phyloP scores from a whole-genome alignment of 352 stramenopile genomes.

The Phytophthora hibernalis region DNA sequence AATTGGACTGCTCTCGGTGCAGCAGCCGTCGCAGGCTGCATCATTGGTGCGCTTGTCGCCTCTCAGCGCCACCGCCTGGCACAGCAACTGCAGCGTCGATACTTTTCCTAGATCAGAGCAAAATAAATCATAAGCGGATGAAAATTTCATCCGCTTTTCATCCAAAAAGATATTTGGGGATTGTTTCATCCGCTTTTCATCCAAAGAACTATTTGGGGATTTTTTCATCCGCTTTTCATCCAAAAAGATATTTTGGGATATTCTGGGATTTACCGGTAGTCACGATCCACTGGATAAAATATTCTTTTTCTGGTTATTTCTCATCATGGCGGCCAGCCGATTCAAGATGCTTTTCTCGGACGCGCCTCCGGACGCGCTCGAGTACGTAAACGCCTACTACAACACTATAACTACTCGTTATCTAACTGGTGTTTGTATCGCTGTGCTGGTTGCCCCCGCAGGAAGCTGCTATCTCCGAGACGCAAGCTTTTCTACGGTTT shows the following conservation, averaged over 20 bases:
- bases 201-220: no score
- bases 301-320: no score
- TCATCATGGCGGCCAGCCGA: constrained; percentile 33
- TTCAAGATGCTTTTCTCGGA: constrained; percentile 83
- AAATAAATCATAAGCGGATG: no score
- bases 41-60: constrained; percentile 32
- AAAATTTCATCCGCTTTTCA: no score
- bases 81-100: constrained; percentile 20
- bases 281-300: no score
- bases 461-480: constrained; percentile 66
- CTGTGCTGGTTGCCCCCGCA: constrained; percentile 17
- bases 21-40: constrained; percentile 39
- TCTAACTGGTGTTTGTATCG: background rate
- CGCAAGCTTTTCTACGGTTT: constrained; percentile 74
- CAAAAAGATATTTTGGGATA: no score
- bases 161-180: no score
- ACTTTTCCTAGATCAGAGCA: constrained; percentile 1
- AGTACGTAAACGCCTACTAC: constrained; percentile 49
- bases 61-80: constrained; percentile 24
- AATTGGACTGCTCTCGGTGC: constrained; percentile 43
- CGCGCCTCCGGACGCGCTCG: constrained; percentile 64
- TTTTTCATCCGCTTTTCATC: no score
- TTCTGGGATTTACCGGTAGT: no score
- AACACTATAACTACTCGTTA: background rate
- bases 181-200: no score